These are phyloP conservation scores for Vitis hybrid DNA, from an alignment of 177 flowering plant species.

Conservation along the genomic window DNA sequence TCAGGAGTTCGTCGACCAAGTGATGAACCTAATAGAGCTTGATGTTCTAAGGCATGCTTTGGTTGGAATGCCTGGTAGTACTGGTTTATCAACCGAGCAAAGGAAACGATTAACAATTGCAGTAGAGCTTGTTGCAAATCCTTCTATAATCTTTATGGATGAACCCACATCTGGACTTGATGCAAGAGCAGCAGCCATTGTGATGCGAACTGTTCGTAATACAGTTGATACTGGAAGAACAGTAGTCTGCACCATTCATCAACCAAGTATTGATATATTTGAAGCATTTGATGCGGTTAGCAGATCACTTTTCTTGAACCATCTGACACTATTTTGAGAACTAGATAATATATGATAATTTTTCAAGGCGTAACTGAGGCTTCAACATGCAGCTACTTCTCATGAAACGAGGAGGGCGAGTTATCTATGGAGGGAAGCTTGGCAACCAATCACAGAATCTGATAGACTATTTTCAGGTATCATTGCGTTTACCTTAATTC, in stretches of 20 bases:
- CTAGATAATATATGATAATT: neutral
- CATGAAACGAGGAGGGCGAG: constrained; percentile 88
- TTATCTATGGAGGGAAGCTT: constrained; percentile 88
- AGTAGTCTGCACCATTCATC: constrained; percentile 98
- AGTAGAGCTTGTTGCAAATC: constrained; percentile 97
- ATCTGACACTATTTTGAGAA: neutral
- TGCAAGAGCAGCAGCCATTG: constrained; percentile 98
- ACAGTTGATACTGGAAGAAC: constrained; percentile 98
- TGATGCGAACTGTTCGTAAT: constrained; percentile 94
- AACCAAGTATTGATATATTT: constrained; percentile 96
- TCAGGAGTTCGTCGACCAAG: constrained; percentile 92
- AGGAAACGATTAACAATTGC: constrained; percentile 96
- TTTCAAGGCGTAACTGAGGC: neutral
- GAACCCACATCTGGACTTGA: constrained; percentile 99
- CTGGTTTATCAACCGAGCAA: constrained; percentile 92
- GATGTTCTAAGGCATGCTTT: constrained; percentile 67
- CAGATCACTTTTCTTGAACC: neutral
- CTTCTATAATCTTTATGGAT: constrained; percentile 96
- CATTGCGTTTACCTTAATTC: neutral
- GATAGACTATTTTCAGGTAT: constrained; percentile 85
- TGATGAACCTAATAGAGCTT: constrained; percentile 86
- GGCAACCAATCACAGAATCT: constrained; percentile 64
- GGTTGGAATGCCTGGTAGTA: constrained; percentile 83
- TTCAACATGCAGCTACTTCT: constrained; percentile 67
- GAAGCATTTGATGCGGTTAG: constrained; percentile 97